Conservation (phyloP, 345 rosid species). For the Crucihimalaya himalaica region DNA sequence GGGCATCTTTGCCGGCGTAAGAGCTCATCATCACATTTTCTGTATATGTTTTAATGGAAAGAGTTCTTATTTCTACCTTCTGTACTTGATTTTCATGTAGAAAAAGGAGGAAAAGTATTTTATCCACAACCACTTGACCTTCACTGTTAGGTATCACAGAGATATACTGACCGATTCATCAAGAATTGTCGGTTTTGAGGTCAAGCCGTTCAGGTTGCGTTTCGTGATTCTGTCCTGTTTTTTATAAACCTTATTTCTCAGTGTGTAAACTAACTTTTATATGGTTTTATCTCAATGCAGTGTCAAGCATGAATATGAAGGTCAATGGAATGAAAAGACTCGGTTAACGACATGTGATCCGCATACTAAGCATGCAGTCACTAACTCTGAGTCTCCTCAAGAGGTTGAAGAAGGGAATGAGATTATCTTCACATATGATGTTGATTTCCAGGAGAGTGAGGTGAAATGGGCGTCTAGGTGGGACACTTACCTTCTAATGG, state of each 20-base stretch:
- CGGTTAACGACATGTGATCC: conserved; percentile 83
- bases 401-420: conserved; percentile 77
- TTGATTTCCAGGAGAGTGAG: conserved; percentile 82
- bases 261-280: conserved; percentile 5
- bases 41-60: not conserved
- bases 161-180: conserved; percentile 60
- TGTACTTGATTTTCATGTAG: conserved; percentile 44
- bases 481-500: conserved; percentile 94
- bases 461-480: conserved; percentile 96
- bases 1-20: conserved; percentile 58
- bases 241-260: too few relatives aligned
- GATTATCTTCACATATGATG: conserved; percentile 84
- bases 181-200: conserved; percentile 93
- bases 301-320: conserved; percentile 75
- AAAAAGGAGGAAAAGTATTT: conserved; percentile 80
- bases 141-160: conserved; percentile 74
- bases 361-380: conserved; percentile 71
- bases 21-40: conserved; percentile 10
- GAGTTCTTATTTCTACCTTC: not conserved
- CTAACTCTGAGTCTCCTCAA: conserved; percentile 82
- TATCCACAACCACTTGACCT: conserved; percentile 77
- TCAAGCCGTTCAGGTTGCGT: conserved; percentile 83
- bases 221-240: not conserved
- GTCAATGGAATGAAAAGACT: conserved; percentile 68
- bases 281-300: conserved; percentile 46